Conservation (phyloP, 1,284 basidiomycete species). For the Pseudozyma sp. region DNA sequence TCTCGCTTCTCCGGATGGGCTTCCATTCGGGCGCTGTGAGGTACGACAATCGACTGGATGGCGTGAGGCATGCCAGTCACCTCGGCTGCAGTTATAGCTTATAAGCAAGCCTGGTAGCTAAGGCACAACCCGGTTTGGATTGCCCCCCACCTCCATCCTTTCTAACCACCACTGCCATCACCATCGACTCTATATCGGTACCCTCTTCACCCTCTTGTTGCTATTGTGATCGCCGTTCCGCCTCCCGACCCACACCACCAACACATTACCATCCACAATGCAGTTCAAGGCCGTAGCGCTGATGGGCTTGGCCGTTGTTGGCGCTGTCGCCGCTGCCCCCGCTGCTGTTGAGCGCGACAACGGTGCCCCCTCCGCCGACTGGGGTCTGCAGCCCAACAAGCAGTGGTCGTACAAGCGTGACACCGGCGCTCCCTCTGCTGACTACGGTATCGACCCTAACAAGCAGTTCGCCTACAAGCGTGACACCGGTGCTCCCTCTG, state of each 20-base stretch:
- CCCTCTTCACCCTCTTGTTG: neutral
- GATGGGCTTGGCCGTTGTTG: slow-evolving; percentile 35
- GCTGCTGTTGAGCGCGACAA: slow-evolving; percentile 38
- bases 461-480: slow-evolving; percentile 25
- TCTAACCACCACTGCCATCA: slow-evolving; percentile 15
- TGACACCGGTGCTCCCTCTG: slow-evolving; percentile 16
- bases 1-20: slow-evolving; percentile 30
- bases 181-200: neutral
- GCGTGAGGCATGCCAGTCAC: neutral
- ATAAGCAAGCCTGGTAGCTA: neutral
- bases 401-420: slow-evolving; percentile 25
- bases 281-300: slow-evolving; percentile 40
- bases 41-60: slow-evolving; percentile 10
- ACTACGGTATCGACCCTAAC: slow-evolving; percentile 17
- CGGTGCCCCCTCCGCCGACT: slow-evolving; percentile 21
- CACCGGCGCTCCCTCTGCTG: slow-evolving; percentile 10
- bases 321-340: slow-evolving; percentile 34
- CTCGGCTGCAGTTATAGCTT: neutral
- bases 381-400: neutral
- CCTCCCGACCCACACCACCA: neutral
- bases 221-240: neutral
- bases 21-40: slow-evolving; percentile 20
- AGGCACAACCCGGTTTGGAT: neutral
- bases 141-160: neutral
- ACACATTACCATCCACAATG: slow-evolving; percentile 16